Conservation (phyloP, 1,284 basidiomycete genomes). For the Psilocybe mexicana region DNA sequence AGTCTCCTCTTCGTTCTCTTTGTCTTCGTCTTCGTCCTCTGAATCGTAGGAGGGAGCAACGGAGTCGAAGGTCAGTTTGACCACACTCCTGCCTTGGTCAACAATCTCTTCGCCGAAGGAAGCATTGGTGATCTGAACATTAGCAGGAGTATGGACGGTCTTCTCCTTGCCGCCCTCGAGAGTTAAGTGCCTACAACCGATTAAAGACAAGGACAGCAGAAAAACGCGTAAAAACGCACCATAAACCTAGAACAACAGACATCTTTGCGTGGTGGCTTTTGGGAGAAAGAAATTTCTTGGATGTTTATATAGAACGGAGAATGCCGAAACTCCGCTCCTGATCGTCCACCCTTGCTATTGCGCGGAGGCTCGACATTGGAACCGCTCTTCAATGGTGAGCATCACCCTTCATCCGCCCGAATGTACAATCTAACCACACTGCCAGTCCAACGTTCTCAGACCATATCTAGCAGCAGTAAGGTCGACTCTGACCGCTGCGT, state of each 20-base stretch:
- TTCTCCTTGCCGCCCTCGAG: slow-evolving; percentile 66
- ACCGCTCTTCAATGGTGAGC: slow-evolving; percentile 47
- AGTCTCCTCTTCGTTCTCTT: slow-evolving; percentile 40
- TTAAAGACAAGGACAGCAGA: slow-evolving; percentile 1
- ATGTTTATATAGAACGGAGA: slow-evolving; percentile 13
- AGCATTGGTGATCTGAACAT: slow-evolving; percentile 83
- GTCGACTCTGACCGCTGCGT: slow-evolving; percentile 93
- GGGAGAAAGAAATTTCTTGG: slow-evolving; percentile 18
- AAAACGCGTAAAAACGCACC: slow-evolving; percentile 44
- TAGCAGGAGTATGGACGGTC: slow-evolving; percentile 56
- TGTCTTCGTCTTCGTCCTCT: slow-evolving; percentile 54
- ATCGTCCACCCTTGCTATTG: slow-evolving; percentile 1
- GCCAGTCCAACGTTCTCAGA: slow-evolving; percentile 78
- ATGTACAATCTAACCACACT: not conserved
- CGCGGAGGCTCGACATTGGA: not conserved
- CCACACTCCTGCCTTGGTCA: slow-evolving; percentile 70
- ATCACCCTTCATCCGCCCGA: not conserved
- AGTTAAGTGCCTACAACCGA: slow-evolving; percentile 53
- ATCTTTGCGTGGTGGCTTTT: slow-evolving; percentile 36
- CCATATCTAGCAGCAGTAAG: slow-evolving; percentile 97
- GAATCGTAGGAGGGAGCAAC: slow-evolving; percentile 45
- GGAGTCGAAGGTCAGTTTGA: slow-evolving; percentile 73
- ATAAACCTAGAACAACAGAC: slow-evolving; percentile 61
- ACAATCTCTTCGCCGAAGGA: slow-evolving; percentile 76
- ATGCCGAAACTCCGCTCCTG: slow-evolving; percentile 29